These are phyloP conservation scores for Penicillium atrosanguineum DNA, from an alignment of 495 filamentous ascomycete genomes.

Conservation along the genomic window DNA sequence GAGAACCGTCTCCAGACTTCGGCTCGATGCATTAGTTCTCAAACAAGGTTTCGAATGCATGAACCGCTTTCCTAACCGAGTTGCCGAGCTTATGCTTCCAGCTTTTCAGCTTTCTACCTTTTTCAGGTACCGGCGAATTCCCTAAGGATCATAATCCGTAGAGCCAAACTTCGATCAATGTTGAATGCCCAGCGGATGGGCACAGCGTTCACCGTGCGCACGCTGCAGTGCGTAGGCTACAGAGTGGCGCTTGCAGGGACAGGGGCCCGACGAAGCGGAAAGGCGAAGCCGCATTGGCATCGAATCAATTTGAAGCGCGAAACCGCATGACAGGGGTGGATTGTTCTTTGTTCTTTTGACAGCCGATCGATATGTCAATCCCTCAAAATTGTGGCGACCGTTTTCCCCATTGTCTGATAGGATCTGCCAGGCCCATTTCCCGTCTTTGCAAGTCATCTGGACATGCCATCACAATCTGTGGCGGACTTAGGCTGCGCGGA, in stretches of 20 bases:
- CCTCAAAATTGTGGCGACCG: conserved; percentile 11
- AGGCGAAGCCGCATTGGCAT: background rate
- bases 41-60: conserved; percentile 28
- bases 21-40: conserved; percentile 37
- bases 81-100: conserved; percentile 1
- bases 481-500: conserved; percentile 24
- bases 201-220: background rate
- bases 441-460: background rate
- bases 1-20: conserved; percentile 26
- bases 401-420: conserved; percentile 8
- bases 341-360: conserved; percentile 13
- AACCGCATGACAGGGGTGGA: background rate
- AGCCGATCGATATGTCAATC: conserved; percentile 18
- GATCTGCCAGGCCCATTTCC: background rate
- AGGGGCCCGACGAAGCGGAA: background rate
- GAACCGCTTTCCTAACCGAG: conserved; percentile 19
- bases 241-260: conserved; percentile 7
- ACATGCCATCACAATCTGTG: background rate
- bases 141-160: background rate
- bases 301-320: conserved; percentile 5
- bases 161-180: background rate
- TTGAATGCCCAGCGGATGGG: background rate
- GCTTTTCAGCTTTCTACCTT: background rate
- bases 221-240: conserved; percentile 1
- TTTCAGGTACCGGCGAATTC: background rate